Percentiles rank a stretch among this genome's conserved stretches.
phyloP scores from a whole-genome alignment of 345 rosid genomes.

The Cardamine resedifolia region DNA sequence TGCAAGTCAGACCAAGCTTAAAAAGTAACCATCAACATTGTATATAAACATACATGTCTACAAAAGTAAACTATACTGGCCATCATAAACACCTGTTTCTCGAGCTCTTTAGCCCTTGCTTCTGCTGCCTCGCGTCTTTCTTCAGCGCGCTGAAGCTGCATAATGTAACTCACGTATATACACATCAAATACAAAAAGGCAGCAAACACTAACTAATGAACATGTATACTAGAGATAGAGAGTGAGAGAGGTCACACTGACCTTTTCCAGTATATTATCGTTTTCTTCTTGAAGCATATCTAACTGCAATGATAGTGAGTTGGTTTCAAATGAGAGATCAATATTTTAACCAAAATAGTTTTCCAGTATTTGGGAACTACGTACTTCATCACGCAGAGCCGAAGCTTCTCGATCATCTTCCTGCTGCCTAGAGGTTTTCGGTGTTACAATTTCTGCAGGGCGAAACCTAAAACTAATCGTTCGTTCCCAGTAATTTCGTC shows the following conservation, averaged over 20 bases:
- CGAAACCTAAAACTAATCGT: slow-evolving; percentile 58
- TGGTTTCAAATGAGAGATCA: slow-evolving; percentile 26
- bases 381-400: slow-evolving; percentile 95
- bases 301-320: slow-evolving; percentile 56
- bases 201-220: slow-evolving; percentile 16
- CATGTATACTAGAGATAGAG: not conserved
- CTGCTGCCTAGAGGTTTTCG: slow-evolving; percentile 30
- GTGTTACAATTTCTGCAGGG: slow-evolving; percentile 44
- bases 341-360: not conserved
- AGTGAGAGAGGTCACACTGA: slow-evolving; percentile 26
- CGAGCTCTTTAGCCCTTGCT: slow-evolving; percentile 91
- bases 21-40: slow-evolving; percentile 18
- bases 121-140: slow-evolving; percentile 81
- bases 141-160: slow-evolving; percentile 78
- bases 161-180: slow-evolving; percentile 12
- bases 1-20: slow-evolving; percentile 20
- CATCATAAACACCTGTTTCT: slow-evolving; percentile 71
- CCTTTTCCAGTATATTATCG: slow-evolving; percentile 62
- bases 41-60: not conserved
- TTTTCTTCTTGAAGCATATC: slow-evolving; percentile 96
- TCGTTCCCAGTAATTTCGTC: slow-evolving; percentile 19
- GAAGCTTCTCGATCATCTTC: slow-evolving; percentile 92
- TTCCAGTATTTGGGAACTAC: slow-evolving; percentile 16
- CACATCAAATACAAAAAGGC: slow-evolving; percentile 22
- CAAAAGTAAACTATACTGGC: not conserved